Conservation (phyloP, 179 eudicot genomes). For the Vitellaria paradoxa region DNA sequence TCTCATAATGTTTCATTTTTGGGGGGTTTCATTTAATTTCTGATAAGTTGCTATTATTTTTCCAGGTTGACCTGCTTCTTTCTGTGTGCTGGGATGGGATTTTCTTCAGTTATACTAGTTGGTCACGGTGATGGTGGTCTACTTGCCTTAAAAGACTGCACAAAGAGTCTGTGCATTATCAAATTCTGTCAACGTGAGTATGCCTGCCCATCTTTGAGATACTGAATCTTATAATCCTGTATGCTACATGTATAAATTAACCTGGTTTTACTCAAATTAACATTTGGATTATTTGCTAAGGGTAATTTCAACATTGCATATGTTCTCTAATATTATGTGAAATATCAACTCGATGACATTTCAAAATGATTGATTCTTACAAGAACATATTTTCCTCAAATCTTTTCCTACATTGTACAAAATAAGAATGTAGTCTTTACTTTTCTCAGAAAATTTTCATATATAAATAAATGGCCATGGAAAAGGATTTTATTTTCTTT, state of each 20-base stretch:
- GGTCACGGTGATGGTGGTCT: conserved; percentile 98
- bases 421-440: background rate
- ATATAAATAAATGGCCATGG: background rate
- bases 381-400: background rate
- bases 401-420: background rate
- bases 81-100: conserved; percentile 81
- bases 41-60: conserved; percentile 8
- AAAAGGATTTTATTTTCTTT: too few relatives aligned
- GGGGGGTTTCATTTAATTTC: background rate
- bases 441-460: background rate
- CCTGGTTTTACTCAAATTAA: background rate
- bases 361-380: background rate
- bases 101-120: conserved; percentile 87
- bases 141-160: conserved; percentile 77
- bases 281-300: background rate
- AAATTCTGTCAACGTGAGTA: conserved; percentile 53
- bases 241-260: background rate
- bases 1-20: background rate
- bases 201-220: background rate
- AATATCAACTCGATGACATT: background rate
- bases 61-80: conserved; percentile 88
- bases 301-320: too few relatives aligned
- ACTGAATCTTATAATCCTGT: too few relatives aligned
- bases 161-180: conserved; percentile 55
- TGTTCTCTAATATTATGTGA: too few relatives aligned